Evolutionary conservation across 371 early-diverging fungal species (phyloP).

Genomic region (Mucor irregularis): DNA sequence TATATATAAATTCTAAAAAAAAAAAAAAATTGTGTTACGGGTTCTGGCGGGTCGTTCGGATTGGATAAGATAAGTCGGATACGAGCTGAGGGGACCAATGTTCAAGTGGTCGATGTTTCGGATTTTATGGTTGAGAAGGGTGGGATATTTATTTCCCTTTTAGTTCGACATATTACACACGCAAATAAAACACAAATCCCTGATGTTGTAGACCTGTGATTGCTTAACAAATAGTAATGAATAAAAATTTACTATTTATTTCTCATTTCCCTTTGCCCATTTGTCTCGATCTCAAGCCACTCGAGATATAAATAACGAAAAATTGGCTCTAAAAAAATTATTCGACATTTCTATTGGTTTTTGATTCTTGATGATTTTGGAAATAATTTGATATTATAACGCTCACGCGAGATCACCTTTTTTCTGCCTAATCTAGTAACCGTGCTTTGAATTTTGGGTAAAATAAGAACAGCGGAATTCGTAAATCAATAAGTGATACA

Average conservation of each 20-base stretch:
- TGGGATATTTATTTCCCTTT: not conserved
- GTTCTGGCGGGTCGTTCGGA: constrained; percentile 20
- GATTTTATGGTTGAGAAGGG: not conserved
- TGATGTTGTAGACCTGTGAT: too few species aligned
- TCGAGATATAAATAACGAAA: not conserved
- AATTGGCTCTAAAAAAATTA: too few species aligned
- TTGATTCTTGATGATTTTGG: too few species aligned
- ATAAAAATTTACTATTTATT: not conserved
- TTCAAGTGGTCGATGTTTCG: constrained; percentile 8
- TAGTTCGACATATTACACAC: not conserved
- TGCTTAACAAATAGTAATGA: too few species aligned
- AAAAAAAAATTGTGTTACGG: constrained; percentile 17
- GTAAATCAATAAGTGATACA: too few species aligned
- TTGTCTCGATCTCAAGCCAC: not conserved
- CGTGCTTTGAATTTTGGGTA: too few species aligned
- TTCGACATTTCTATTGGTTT: too few species aligned
- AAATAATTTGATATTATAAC: too few species aligned
- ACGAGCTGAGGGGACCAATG: constrained; percentile 9
- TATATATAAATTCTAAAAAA: not conserved
- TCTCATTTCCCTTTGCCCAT: too few species aligned
- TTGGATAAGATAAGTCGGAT: constrained; percentile 18
- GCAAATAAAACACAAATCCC: too few species aligned
- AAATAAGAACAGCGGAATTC: too few species aligned
- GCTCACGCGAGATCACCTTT: constrained; percentile 2
- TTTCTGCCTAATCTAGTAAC: not conserved